These are phyloP conservation scores for Capsicum pubescens DNA, from an alignment of 257 asterid species.

Conservation along the genomic window DNA sequence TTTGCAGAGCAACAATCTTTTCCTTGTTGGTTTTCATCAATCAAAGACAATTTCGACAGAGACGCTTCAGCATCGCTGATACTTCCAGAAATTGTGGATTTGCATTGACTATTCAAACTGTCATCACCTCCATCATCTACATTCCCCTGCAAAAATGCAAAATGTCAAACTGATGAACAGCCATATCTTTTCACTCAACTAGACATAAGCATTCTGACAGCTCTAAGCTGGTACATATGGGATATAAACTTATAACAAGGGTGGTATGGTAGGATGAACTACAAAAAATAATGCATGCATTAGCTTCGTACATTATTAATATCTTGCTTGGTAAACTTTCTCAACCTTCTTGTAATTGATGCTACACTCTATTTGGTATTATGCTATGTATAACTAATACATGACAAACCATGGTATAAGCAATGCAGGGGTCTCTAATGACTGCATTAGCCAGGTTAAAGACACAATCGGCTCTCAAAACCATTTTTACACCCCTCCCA, in stretches of 20 bases:
- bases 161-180: neutral
- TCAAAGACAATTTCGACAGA: conserved; percentile 30
- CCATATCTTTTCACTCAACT: neutral
- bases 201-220: neutral
- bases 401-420: no score
- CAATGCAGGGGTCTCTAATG: no score
- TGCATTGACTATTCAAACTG: conserved; percentile 16
- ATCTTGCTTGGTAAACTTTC: no score
- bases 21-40: conserved; percentile 33
- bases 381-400: no score
- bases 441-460: no score
- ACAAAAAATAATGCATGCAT: no score
- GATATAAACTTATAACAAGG: neutral
- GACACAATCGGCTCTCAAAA: no score
- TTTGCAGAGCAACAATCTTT: conserved; percentile 37
- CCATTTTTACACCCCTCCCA: no score
- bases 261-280: no score
- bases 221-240: neutral
- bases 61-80: conserved; percentile 30
- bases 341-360: no score
- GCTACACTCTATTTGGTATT: no score
- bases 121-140: conserved; percentile 30
- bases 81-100: conserved; percentile 29
- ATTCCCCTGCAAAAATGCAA: conserved; percentile 39
- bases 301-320: no score